phyloP scores from a whole-genome alignment of 2,329 filamentous ascomycete species.

The Arthrinium phaeospermum region DNA sequence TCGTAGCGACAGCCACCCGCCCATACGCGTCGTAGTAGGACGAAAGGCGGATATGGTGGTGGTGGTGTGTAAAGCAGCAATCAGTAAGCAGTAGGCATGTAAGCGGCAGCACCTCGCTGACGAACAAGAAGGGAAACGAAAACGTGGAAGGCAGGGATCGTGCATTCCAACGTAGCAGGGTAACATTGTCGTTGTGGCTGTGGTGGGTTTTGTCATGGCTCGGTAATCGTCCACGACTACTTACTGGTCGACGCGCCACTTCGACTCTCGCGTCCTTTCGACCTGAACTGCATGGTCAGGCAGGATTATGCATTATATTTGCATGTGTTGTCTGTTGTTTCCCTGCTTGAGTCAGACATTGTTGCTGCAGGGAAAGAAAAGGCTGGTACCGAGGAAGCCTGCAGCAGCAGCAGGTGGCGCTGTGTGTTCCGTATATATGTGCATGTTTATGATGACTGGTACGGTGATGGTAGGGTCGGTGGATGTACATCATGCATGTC shows the following conservation, averaged over 20 bases:
- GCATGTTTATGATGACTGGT: background rate
- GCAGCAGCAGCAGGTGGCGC: background rate
- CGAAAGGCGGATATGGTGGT: background rate
- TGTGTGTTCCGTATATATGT: background rate
- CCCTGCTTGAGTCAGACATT: background rate
- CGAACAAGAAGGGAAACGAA: background rate
- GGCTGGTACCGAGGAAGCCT: background rate
- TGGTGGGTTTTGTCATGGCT: background rate
- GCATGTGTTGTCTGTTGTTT: background rate
- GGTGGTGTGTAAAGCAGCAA: background rate
- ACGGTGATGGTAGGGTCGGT: background rate
- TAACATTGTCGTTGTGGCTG: background rate
- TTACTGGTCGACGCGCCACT: background rate
- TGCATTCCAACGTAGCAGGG: background rate
- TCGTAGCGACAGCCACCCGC: background rate
- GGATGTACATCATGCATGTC: background rate
- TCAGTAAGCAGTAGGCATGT: background rate
- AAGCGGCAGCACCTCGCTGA: background rate
- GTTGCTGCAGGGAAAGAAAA: background rate
- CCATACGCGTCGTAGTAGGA: background rate
- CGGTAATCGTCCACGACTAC: background rate
- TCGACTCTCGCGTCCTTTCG: background rate
- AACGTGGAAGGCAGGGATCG: conserved; percentile 6
- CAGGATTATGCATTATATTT: background rate
- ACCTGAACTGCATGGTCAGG: background rate